Percentiles rank a stretch among this genome's conserved stretches.
phyloP scores from a whole-genome alignment of 345 rosid genomes.

The Heritiera fomes region DNA sequence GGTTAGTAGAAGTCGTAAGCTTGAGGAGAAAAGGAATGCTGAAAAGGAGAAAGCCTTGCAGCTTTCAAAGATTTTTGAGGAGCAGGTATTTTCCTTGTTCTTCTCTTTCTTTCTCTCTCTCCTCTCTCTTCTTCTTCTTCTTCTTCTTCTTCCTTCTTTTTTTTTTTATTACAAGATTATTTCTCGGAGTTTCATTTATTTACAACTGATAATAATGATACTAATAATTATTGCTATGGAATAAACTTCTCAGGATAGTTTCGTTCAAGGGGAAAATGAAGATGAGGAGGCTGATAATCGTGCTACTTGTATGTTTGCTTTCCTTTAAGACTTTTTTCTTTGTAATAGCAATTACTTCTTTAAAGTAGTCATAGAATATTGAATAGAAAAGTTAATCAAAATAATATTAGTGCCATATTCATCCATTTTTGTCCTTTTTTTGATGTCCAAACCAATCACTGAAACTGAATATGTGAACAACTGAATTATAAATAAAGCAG shows the following conservation, averaged over 20 bases:
- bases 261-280: constrained; percentile 66
- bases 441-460: not conserved
- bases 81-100: constrained; percentile 55
- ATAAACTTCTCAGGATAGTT: constrained; percentile 60
- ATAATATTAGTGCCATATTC: not conserved
- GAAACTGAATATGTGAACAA: not conserved
- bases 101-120: no score
- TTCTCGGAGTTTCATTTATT: not conserved
- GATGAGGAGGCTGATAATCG: constrained; percentile 56
- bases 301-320: constrained; percentile 38
- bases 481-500: not conserved
- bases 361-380: not conserved
- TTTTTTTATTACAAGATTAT: constrained; percentile 21
- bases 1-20: constrained; percentile 75
- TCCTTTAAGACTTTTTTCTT: constrained; percentile 1
- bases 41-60: constrained; percentile 80
- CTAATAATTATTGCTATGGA: constrained; percentile 19
- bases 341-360: constrained; percentile 1
- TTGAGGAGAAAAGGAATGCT: constrained; percentile 67
- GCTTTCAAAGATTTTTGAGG: constrained; percentile 81
- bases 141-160: not conserved
- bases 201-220: constrained; percentile 8
- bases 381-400: not conserved
- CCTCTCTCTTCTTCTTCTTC: no score
- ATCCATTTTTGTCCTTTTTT: not conserved